Base-by-base conservation (phyloP, 2,329 filamentous ascomycete genomes). In the Aspergillus quadrilineatus region DNA sequence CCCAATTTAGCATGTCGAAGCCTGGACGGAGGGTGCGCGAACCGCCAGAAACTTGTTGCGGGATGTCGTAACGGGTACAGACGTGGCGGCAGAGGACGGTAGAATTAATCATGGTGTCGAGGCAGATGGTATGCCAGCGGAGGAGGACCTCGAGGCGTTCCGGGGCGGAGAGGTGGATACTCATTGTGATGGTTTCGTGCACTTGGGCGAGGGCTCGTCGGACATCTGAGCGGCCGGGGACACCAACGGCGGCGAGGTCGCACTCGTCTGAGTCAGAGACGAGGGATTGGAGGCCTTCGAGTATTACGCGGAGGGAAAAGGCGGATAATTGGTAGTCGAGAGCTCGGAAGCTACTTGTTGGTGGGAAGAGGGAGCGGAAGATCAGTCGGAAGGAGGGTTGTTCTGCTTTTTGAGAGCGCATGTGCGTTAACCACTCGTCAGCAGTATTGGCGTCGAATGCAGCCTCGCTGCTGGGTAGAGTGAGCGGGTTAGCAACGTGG, bases 61-160 rank as follows among this genome's bases (percentile, higher is more conserved):
- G 28, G 30, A 79, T 75, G 28, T 69, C 67, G 48, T 74, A 75
- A 4, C 66, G 68, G 5, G 68, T 66, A 55, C 77, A 79, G 6
- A 79, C 64, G 28, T 73, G 65, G 9, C 73, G 67, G 47, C 72
- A 75, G 4, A 79, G 70, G 2, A 70, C 58, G 0, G 75, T 73
- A 0, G 76, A 76, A 58, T 75, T 71, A 22, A 74, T 70, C 64
- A 73, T 72, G 0, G 71, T 70, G 57, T 79, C 75, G 1, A 79
- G 70, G 37, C 76, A 78, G 29, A 78, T 73, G 1, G 75, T 71
- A 47, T 79, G 77, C 76, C 77, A 79, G 36, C 76, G 72, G 0
- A 79, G 63, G 6, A 78, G 66, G 0, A 75, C 68, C 55, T 78
- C 76, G 1, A 76, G 66, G 32, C 70, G 63, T 49, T 79, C 77